A percentile compares a stretch with the other conserved stretches of the same genome.
Evolutionary conservation across 345 rosid species (phyloP).

Genomic region (Populus ilicifolia): DNA sequence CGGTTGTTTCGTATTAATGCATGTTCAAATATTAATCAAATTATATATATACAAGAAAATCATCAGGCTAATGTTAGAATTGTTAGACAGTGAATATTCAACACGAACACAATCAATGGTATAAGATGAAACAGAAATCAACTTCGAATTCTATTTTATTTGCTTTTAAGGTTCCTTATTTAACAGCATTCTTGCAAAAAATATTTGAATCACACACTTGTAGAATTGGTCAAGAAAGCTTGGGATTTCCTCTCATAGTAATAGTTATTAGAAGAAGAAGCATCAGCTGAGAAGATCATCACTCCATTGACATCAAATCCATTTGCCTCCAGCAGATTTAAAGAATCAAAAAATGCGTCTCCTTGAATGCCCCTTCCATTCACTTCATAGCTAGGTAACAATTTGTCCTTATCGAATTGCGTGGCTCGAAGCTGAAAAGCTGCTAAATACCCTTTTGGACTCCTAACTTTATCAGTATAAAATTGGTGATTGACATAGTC

Average conservation of each 20-base stretch:
- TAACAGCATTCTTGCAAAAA: too few species aligned
- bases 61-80: too few species aligned
- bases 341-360: conserved; percentile 45
- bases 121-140: too few species aligned
- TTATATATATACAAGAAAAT: too few species aligned
- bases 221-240: conserved; percentile 46
- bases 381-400: conserved; percentile 57
- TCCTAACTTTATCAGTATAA: conserved; percentile 43
- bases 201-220: not conserved
- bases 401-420: conserved; percentile 35
- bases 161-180: too few species aligned
- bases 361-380: conserved; percentile 65
- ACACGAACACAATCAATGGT: too few species aligned
- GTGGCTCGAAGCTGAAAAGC: conserved; percentile 29
- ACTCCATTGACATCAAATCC: conserved; percentile 48
- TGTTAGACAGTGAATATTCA: too few species aligned
- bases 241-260: conserved; percentile 53
- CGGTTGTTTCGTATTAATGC: too few species aligned
- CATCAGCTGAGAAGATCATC: conserved; percentile 61
- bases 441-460: conserved; percentile 29
- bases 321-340: conserved; percentile 32
- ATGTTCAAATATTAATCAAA: too few species aligned
- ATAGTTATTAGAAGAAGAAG: conserved; percentile 26
- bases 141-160: too few species aligned
- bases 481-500: conserved; percentile 58